Base-by-base conservation (phyloP, 139 green algal species). In the Trebouxia sp. region DNA sequence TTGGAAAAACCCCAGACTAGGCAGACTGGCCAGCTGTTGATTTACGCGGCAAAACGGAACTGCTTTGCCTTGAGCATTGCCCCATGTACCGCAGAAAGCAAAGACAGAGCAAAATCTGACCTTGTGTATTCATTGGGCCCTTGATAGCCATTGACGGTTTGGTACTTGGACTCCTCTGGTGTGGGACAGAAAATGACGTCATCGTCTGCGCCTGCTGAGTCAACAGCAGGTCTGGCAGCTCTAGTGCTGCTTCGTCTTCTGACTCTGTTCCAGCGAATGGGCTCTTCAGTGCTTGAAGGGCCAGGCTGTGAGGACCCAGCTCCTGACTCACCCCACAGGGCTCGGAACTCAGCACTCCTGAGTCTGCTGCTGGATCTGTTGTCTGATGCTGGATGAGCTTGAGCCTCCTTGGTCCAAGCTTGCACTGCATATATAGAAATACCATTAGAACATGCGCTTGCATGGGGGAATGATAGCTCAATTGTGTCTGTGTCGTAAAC, bases 171-270 rank as follows among this genome's bases (percentile, higher is more conserved):
- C 62, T 72, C 32, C 0, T 72, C 62, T 42, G 35, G 62, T 28
- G 62, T 32, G 5, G 62, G 11, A 43, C 62, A 72, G 20, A 72
- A 30, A 8, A 43, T 41, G 35, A 72, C 62, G 28, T 72, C 62
- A 45, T 72, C 62, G 10, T 72, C 62, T 8, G 20, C 62, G 28
- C 32, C 37, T 28, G 62, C n/a, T 0, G 15, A 30, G 1, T 72
- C 62, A 30, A 35, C 35, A 45, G 62, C 5, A n/a, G 35, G 62
- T 15, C 62, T 35, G 11, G 26, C 62, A 72, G 62, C 62, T 35
- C 62, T 39, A 43, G 32, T 72, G 62, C 62, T 72, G 32, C 62
- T 72, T 26, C 62, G 62, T 45, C 62, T 72, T 26, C 62, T 72
- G 0, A 43, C 32, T 43, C 62, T 72, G 62, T 72, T 72, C 62